Conservation (phyloP, 2,329 filamentous ascomycete genomes). For the Pestalotiopsis sp. region DNA sequence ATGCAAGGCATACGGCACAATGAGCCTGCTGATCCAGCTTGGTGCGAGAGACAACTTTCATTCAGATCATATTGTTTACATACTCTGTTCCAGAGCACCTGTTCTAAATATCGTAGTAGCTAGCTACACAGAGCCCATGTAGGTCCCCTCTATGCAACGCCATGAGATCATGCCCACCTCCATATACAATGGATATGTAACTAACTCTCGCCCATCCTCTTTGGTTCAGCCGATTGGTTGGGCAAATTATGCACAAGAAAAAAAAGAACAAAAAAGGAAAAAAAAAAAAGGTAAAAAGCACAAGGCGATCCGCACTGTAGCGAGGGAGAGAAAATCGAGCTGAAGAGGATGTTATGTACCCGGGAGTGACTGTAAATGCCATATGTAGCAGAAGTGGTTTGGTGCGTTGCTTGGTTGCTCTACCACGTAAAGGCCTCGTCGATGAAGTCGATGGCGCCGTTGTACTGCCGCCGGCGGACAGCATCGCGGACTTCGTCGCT, state of each 20-base stretch:
- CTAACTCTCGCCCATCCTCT: background rate
- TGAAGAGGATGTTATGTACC: background rate
- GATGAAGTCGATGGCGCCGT: constrained; percentile 73
- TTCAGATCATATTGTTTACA: background rate
- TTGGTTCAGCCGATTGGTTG: background rate
- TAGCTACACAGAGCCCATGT: background rate
- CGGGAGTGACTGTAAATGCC: background rate
- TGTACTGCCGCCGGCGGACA: constrained; percentile 64
- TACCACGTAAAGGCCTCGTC: constrained; percentile 75
- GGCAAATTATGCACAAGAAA: constrained; percentile 6
- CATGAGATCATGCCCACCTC: background rate
- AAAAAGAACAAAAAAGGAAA: background rate
- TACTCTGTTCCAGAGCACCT: constrained; percentile 1
- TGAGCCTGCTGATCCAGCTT: background rate
- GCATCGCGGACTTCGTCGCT: constrained; percentile 74
- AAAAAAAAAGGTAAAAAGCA: background rate
- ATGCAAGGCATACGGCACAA: no score
- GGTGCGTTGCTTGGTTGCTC: constrained; percentile 10
- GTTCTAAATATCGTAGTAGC: background rate
- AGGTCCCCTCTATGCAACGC: background rate
- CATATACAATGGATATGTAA: constrained; percentile 7
- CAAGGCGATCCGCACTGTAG: background rate
- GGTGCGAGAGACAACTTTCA: background rate
- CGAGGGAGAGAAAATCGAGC: background rate
- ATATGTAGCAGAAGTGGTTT: background rate